These are phyloP conservation scores for Aspergillus persii DNA, from an alignment of 2,329 filamentous ascomycete species.

Conservation along the genomic window DNA sequence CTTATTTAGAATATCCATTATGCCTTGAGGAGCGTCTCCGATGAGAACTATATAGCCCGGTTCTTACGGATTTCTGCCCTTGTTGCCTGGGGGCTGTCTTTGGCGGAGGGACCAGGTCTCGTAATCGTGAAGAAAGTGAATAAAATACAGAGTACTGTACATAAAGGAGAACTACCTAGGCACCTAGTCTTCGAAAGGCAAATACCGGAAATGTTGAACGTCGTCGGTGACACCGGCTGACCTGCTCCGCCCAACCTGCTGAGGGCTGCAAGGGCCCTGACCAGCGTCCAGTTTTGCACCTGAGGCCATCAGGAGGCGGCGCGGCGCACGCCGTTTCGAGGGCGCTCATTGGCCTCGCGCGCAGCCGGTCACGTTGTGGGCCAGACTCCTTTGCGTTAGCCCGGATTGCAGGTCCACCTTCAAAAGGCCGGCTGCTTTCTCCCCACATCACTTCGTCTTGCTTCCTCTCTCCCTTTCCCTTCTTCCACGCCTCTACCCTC, in stretches of 20 bases:
- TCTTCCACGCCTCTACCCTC: slow-evolving; percentile 15
- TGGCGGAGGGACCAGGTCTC: too few relatives aligned
- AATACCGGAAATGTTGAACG: too few relatives aligned
- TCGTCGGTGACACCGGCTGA: not conserved
- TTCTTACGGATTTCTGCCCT: too few relatives aligned
- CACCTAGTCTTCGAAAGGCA: too few relatives aligned
- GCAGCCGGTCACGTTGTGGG: slow-evolving; percentile 35
- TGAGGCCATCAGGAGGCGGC: not conserved
- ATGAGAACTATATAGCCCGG: too few relatives aligned
- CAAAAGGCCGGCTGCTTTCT: slow-evolving; percentile 39
- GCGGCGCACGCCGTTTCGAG: slow-evolving; percentile 4
- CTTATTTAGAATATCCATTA: too few relatives aligned
- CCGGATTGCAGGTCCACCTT: slow-evolving; percentile 36
- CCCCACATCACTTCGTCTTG: slow-evolving; percentile 30
- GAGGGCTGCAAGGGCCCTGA: slow-evolving; percentile 6
- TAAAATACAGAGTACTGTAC: too few relatives aligned
- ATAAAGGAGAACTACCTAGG: too few relatives aligned
- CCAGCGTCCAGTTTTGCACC: not conserved
- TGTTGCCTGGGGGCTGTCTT: too few relatives aligned
- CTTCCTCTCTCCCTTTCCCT: slow-evolving; percentile 23
- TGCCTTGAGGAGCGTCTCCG: too few relatives aligned
- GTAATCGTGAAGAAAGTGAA: too few relatives aligned
- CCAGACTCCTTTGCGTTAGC: slow-evolving; percentile 40
- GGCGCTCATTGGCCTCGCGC: slow-evolving; percentile 15
- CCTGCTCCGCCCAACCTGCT: not conserved